Evolutionary conservation across 83 land plant species (phyloP), one percentile per base, ranked within the genome.

Genomic region (Diphasiastrum complanatum): DNA sequence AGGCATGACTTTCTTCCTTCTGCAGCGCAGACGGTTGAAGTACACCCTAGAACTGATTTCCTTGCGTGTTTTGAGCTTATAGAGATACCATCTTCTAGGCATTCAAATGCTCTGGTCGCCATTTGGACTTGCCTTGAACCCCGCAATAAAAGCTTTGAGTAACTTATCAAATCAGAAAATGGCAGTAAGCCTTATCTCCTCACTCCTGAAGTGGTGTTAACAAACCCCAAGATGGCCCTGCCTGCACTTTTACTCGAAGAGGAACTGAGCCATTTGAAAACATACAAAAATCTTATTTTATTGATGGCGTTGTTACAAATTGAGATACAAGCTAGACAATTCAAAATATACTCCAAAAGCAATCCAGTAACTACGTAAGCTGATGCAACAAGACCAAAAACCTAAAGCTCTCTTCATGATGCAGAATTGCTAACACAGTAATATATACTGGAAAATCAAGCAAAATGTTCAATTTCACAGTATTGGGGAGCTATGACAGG

Each of bases 221-320:
- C 16, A 91, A 74, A 37, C 96, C 96, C 96, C 96, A 89, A 36
- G 81, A 80, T 47, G 54, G 72, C 46, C 96, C 96, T 64, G 81
- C 75, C 67, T 68, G 82, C 36, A 89, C 38, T 63, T 85, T 89
- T 48, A 83, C 96, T 37, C 35, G 87, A 63, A 89, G 67, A 32
- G 96, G 96, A 59, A 89, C 96, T 85, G 84, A 38, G 14, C n/a
- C n/a, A n/a, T 33, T 65, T 33, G 30, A 49, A 61, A 48, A 32
- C 23, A 45, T 22, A 34, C 45, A 34, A 31, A 61, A 29, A 23
- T 2, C 4, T 23, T 35, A 30, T 38, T 47, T 36, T 32, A 14
- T 25, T 47, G 4, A 28, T 61, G 11, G 0, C 53, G 26, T 50
- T 1, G 26, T 14, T 37, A 20, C 20, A 26, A 27, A 35, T 59